Evolutionary conservation across 345 rosid species (phyloP).

Genomic region (Citrus australasica): DNA sequence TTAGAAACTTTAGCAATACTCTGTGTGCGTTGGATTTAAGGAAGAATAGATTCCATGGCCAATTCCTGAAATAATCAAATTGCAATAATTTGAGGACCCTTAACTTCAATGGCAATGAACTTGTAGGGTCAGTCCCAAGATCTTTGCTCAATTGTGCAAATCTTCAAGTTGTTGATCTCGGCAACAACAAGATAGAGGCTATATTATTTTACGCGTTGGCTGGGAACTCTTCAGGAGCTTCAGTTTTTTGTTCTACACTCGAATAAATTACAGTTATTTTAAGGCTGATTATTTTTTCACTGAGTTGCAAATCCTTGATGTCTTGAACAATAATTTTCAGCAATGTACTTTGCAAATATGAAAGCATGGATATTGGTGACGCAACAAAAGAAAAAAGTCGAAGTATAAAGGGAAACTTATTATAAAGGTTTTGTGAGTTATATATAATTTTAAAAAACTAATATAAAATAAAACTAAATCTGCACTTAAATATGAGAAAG

Average conservation of each 20-base stretch:
- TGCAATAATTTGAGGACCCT: no score
- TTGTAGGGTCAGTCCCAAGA: conserved; percentile 11
- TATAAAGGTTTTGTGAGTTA: background rate
- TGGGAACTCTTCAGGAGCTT: conserved; percentile 7
- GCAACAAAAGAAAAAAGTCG: background rate
- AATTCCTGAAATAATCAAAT: background rate
- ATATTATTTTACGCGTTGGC: conserved; percentile 13
- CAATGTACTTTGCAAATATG: background rate
- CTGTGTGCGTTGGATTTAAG: no score
- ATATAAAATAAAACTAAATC: no score
- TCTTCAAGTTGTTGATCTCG: background rate
- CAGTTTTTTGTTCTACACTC: no score
- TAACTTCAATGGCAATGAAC: background rate
- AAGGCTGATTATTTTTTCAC: background rate
- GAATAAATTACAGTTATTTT: conserved; percentile 12
- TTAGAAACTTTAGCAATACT: no score
- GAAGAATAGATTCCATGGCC: no score
- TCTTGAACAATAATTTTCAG: background rate
- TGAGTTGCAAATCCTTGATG: background rate
- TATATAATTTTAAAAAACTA: no score
- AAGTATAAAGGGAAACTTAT: background rate
- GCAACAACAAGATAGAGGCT: background rate
- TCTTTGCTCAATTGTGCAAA: conserved; percentile 16
- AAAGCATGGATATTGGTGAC: background rate
- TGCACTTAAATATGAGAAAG: no score